Evolutionary conservation across 495 filamentous ascomycete genomes (phyloP), one percentile per base, ranked within the genome.

Genomic region (Wilcoxina mikolae): DNA sequence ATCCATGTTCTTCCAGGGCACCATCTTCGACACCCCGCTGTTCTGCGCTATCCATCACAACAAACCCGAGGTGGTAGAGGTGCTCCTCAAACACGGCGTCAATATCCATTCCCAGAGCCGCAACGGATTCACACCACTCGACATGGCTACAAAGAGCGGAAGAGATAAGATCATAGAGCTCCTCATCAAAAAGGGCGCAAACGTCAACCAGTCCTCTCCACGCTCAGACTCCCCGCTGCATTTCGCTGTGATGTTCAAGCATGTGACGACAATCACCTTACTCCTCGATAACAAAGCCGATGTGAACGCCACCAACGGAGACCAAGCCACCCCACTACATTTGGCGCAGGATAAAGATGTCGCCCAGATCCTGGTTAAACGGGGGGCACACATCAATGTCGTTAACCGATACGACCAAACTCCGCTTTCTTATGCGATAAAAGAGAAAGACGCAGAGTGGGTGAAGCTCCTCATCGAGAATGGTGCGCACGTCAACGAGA

Each of bases 251-350:
- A 54, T 50, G 12, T 56, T 61, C 11, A 43, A 65, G 5, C 58
- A 65, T 29, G 50, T 69, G 15, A 67, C 67, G 0, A 70, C 72
- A 50, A 58, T 71, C 9, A 60, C 43, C 0, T 59, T 74, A 7
- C 61, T 74, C 1, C 51, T 75, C 4, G 47, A 62, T 7, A 46
- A 63, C 1, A 69, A 71, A 1, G 68, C 69, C 0, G 39, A 64
- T 12, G 28, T 70, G 15, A 66, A 71, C 47, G 49, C 63, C 1
- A 61, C 53, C 10, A 69, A 61, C 0, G 39, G 29, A 0, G 64
- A 69, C 2, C 69, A 69, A 0, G 68, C 65, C 38, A 70, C 70
- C 1, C 53, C 72, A 0, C 56, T 74, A 7, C 72, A 74, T 44
- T 47, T 71, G 0, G 69, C 71, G 4, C 68, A 65, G 10, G 66